Conservation (phyloP, 169 alveolate species). For the Plasmodium ovale region DNA sequence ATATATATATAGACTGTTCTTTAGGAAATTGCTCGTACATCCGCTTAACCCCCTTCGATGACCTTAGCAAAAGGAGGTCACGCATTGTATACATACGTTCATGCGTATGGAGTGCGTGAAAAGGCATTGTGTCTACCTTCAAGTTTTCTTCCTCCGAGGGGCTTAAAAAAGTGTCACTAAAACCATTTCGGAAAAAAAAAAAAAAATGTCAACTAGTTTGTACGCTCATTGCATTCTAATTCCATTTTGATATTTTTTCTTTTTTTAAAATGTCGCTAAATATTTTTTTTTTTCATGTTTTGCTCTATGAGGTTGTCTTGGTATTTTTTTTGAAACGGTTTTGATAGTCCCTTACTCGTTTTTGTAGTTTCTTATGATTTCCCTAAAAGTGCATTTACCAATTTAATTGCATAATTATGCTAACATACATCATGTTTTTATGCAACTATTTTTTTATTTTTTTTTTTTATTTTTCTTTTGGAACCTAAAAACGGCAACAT, state of each 20-base stretch:
- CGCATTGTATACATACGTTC: too few species aligned
- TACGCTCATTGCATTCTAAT: background rate
- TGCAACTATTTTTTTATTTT: background rate
- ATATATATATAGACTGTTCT: background rate
- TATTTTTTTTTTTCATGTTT: background rate
- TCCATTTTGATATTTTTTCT: background rate
- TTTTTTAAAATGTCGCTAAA: background rate
- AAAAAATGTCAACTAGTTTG: background rate
- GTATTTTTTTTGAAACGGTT: background rate
- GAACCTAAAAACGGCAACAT: conserved; percentile 68
- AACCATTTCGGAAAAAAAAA: background rate
- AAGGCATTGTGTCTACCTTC: conserved; percentile 16
- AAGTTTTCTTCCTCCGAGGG: conserved; percentile 48
- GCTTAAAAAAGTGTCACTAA: conserved; percentile 29
- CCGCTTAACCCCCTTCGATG: too few species aligned
- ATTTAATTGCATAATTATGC: too few species aligned
- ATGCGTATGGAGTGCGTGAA: too few species aligned
- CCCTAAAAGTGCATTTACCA: conserved; percentile 25
- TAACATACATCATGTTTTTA: background rate
- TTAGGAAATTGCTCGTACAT: too few species aligned
- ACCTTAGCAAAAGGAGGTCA: too few species aligned
- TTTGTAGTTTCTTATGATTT: conserved; percentile 63
- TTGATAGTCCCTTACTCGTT: conserved; percentile 32
- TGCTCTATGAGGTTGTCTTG: background rate
- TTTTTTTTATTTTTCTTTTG: background rate